Percentiles rank a stretch among this genome's conserved stretches.
phyloP scores from a whole-genome alignment of 495 filamentous ascomycete genomes.

The Penicillium steckii region DNA sequence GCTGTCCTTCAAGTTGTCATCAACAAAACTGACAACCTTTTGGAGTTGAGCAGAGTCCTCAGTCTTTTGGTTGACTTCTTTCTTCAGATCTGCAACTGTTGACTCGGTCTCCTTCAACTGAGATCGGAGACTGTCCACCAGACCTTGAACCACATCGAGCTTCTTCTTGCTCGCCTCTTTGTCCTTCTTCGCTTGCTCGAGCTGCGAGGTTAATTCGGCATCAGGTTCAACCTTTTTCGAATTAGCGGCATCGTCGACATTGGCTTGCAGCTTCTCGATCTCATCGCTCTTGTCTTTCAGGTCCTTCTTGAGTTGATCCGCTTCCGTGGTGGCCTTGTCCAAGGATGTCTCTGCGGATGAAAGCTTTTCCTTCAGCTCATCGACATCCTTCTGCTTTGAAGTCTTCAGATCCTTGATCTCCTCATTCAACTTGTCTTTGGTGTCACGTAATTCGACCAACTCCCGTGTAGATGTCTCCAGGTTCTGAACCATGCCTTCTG shows the following conservation, averaged over 20 bases:
- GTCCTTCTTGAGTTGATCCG: slow-evolving; percentile 52
- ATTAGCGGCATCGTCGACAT: slow-evolving; percentile 36
- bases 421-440: slow-evolving; percentile 51
- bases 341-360: slow-evolving; percentile 42
- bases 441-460: slow-evolving; percentile 56
- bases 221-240: slow-evolving; percentile 42
- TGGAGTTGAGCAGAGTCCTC: slow-evolving; percentile 27
- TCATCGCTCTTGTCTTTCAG: slow-evolving; percentile 56
- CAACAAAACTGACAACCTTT: slow-evolving; percentile 38
- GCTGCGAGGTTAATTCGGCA: slow-evolving; percentile 30
- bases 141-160: slow-evolving; percentile 48
- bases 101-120: slow-evolving; percentile 51
- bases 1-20: slow-evolving; percentile 34
- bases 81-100: slow-evolving; percentile 42
- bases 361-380: slow-evolving; percentile 41
- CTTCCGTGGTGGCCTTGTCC: slow-evolving; percentile 44
- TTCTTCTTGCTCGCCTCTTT: slow-evolving; percentile 52
- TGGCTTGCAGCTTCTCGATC: slow-evolving; percentile 46
- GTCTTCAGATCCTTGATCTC: slow-evolving; percentile 41
- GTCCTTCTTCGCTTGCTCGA: slow-evolving; percentile 36
- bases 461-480: slow-evolving; percentile 60
- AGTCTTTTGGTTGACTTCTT: slow-evolving; percentile 38
- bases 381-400: slow-evolving; percentile 35
- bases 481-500: slow-evolving; percentile 60
- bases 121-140: slow-evolving; percentile 50